A percentile compares a stretch with the other conserved stretches of the same genome.
phyloP scores from a whole-genome alignment of 2,329 filamentous ascomycete genomes.

The Ascomycota sp. region DNA sequence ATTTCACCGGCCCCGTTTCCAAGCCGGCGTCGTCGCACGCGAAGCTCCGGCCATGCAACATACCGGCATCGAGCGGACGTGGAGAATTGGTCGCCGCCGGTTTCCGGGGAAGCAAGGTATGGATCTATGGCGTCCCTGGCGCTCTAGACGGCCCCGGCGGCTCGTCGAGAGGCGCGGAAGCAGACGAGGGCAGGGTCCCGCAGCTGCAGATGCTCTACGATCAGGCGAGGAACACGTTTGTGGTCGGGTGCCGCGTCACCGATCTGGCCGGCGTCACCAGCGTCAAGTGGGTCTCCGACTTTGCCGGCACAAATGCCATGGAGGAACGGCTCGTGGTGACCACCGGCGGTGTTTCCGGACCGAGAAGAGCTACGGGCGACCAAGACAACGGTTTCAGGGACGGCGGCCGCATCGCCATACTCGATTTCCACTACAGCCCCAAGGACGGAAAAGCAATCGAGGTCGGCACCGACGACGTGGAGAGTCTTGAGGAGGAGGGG shows the following conservation, averaged over 20 bases:
- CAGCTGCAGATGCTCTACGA: conserved; percentile 53
- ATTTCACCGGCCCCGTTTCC: conserved; percentile 53
- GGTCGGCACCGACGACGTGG: conserved; percentile 49
- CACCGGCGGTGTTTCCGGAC: conserved; percentile 45
- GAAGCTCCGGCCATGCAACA: conserved; percentile 45
- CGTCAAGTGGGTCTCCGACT: conserved; percentile 50
- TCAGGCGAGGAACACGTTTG: conserved; percentile 47
- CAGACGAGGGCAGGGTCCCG: conserved; percentile 22
- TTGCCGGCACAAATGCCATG: conserved; percentile 23
- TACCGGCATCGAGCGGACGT: conserved; percentile 46
- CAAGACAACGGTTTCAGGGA: conserved; percentile 60
- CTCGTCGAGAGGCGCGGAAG: conserved; percentile 11
- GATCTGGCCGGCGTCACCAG: conserved; percentile 45
- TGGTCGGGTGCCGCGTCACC: conserved; percentile 44
- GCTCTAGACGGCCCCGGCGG: conserved; percentile 37
- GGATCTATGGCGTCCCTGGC: conserved; percentile 61
- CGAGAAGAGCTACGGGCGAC: conserved; percentile 39
- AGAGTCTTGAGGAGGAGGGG: conserved; percentile 51
- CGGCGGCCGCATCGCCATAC: conserved; percentile 49
- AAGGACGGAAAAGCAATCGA: conserved; percentile 44
- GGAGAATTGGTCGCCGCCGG: conserved; percentile 57
- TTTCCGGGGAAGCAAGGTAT: conserved; percentile 52
- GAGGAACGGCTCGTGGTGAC: conserved; percentile 49
- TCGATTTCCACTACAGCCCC: conserved; percentile 51
- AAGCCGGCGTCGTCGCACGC: conserved; percentile 26